These are phyloP conservation scores for Rhododendron ovatum DNA, from an alignment of 148 eudicot genomes.

Conservation along the genomic window DNA sequence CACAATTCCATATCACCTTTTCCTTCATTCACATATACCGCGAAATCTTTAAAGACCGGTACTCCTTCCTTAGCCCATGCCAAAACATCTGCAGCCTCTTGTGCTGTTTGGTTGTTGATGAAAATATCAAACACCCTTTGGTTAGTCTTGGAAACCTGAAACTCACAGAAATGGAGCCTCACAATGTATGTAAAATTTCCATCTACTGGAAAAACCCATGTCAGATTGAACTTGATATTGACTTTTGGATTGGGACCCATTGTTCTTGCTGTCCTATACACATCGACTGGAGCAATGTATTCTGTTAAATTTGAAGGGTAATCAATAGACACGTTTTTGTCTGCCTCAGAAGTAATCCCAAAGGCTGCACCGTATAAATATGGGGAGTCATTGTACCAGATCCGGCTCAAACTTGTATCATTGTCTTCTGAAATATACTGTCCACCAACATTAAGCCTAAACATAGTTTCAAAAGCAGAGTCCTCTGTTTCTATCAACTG, in stretches of 20 bases:
- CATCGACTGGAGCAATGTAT: conserved; percentile 50
- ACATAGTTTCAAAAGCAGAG: conserved; percentile 37
- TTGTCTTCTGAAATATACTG: conserved; percentile 46
- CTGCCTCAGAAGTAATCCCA: conserved; percentile 46
- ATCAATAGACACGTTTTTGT: conserved; percentile 17
- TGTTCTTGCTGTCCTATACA: conserved; percentile 53
- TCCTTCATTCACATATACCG: conserved; percentile 6
- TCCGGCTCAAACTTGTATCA: conserved; percentile 64
- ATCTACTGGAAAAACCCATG: conserved; percentile 71
- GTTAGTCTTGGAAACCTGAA: conserved; percentile 34
- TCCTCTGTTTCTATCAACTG: conserved; percentile 9
- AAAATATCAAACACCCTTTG: conserved; percentile 60
- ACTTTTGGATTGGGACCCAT: conserved; percentile 58
- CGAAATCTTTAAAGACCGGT: conserved; percentile 50
- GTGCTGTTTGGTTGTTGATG: conserved; percentile 62
- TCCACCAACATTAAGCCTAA: conserved; percentile 78
- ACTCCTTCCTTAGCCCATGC: conserved; percentile 46
- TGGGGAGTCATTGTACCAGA: conserved; percentile 86
- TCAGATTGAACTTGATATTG: conserved; percentile 52
- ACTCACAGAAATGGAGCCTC: conserved; percentile 83
- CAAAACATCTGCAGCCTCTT: conserved; percentile 44
- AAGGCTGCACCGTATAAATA: conserved; percentile 43
- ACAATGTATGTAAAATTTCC: conserved; percentile 52
- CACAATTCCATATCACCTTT: conserved; percentile 19
- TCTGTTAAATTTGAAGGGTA: conserved; percentile 22